phyloP scores from a whole-genome alignment of 1,139 yeast species.

The Wickerhamiella pararugosa region DNA sequence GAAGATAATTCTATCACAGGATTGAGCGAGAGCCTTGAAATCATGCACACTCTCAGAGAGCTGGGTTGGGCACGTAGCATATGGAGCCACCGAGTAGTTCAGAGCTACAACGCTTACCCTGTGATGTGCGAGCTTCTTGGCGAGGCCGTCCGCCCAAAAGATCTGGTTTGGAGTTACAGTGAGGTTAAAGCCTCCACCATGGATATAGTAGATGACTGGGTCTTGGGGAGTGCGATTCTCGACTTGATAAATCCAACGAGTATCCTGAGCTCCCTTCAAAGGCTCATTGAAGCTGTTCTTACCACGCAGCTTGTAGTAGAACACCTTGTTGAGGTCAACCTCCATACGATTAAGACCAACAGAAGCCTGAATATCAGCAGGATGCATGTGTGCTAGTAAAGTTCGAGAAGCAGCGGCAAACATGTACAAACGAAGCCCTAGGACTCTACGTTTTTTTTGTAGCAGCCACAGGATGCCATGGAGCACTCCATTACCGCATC shows the following conservation, averaged over 20 bases:
- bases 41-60: slow-evolving; percentile 26
- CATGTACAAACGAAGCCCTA: slow-evolving; percentile 1
- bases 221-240: slow-evolving; percentile 17
- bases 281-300: neutral
- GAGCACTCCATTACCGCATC: slow-evolving; percentile 1
- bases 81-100: slow-evolving; percentile 30
- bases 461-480: slow-evolving; percentile 2
- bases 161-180: slow-evolving; percentile 14
- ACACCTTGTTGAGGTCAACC: slow-evolving; percentile 1
- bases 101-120: slow-evolving; percentile 24
- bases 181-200: slow-evolving; percentile 32
- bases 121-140: slow-evolving; percentile 8
- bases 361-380: slow-evolving; percentile 4
- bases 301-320: slow-evolving; percentile 1
- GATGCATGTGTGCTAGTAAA: slow-evolving; percentile 1
- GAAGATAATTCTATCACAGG: slow-evolving; percentile 23
- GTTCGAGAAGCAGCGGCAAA: slow-evolving; percentile 7
- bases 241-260: slow-evolving; percentile 19
- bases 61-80: slow-evolving; percentile 30
- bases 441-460: neutral
- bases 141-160: slow-evolving; percentile 11
- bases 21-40: slow-evolving; percentile 16
- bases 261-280: neutral
- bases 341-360: slow-evolving; percentile 1
- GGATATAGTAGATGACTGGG: slow-evolving; percentile 24